Conservation (phyloP, 1,284 basidiomycete genomes). For the Malassezia dermatis region DNA sequence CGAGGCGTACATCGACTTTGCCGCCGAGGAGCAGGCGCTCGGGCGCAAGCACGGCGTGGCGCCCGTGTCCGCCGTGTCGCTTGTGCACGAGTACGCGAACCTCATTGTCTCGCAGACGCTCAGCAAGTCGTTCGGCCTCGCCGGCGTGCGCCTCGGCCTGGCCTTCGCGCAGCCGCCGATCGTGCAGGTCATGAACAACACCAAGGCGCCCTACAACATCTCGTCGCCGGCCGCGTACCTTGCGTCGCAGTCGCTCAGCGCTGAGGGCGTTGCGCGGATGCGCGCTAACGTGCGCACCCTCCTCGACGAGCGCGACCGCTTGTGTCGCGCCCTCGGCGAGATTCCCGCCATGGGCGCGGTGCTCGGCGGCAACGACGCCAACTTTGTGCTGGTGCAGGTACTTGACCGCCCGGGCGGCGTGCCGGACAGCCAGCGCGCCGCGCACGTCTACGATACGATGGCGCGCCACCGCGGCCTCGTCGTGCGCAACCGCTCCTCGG, state of each 20-base stretch:
- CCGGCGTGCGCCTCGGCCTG: constrained; percentile 82
- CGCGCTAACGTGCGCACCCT: constrained; percentile 59
- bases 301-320: constrained; percentile 55
- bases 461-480: constrained; percentile 78
- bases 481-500: constrained; percentile 75
- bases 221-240: constrained; percentile 79
- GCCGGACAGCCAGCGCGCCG: constrained; percentile 63
- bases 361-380: constrained; percentile 77
- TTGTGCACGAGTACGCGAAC: constrained; percentile 76
- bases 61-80: constrained; percentile 57
- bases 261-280: constrained; percentile 60
- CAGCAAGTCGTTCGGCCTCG: constrained; percentile 90
- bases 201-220: constrained; percentile 96
- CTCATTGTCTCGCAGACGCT: constrained; percentile 87
- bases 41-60: constrained; percentile 21
- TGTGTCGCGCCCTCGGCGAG: constrained; percentile 54
- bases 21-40: constrained; percentile 38
- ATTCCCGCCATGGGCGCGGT: constrained; percentile 56
- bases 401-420: constrained; percentile 52
- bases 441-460: constrained; percentile 66
- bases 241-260: constrained; percentile 66
- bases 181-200: constrained; percentile 83
- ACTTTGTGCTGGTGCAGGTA: constrained; percentile 79
- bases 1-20: constrained; percentile 95
- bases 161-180: constrained; percentile 79